A percentile compares a stretch with the other conserved stretches of the same genome.
Evolutionary conservation across 768 basidiomycete species (phyloP).

Genomic region (Phaeotremella fagi): DNA sequence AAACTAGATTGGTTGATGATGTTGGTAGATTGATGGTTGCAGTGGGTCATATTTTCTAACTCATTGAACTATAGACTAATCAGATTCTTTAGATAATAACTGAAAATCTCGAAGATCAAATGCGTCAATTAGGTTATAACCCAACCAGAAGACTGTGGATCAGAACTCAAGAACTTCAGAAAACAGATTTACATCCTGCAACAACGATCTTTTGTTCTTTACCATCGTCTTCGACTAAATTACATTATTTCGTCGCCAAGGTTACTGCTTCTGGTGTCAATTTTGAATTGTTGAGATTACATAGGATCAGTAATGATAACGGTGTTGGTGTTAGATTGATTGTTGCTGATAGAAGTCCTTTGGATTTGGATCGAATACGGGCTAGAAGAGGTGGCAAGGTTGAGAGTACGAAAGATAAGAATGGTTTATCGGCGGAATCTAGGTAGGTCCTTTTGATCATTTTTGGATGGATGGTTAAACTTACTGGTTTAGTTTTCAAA

Average conservation of each 20-base stretch:
- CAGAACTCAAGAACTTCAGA: conserved; percentile 60
- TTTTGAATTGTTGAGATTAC: conserved; percentile 68
- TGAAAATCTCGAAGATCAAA: conserved; percentile 77
- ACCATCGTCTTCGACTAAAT: conserved; percentile 12
- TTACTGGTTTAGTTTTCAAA: conserved; percentile 53
- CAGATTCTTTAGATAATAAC: conserved; percentile 62
- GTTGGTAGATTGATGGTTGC: conserved; percentile 60
- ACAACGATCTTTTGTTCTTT: conserved; percentile 31
- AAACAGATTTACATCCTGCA: conserved; percentile 57
- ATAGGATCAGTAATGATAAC: conserved; percentile 19
- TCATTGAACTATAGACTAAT: no score
- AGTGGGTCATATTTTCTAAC: no score
- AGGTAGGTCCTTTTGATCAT: not conserved
- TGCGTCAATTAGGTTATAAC: conserved; percentile 72
- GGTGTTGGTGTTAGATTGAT: conserved; percentile 22
- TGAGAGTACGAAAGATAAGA: not conserved
- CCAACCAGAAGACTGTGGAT: conserved; percentile 68
- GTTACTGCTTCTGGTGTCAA: conserved; percentile 71
- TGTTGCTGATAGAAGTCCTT: conserved; percentile 28
- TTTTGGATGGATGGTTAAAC: not conserved
- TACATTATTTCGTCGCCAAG: conserved; percentile 78
- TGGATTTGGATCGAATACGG: conserved; percentile 31
- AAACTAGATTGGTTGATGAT: conserved; percentile 57
- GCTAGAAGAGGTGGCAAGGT: conserved; percentile 27
- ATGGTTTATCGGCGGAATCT: not conserved